These are phyloP conservation scores for Hordeum marinum DNA, from an alignment of 176 grass and related monocot species.

Conservation along the genomic window DNA sequence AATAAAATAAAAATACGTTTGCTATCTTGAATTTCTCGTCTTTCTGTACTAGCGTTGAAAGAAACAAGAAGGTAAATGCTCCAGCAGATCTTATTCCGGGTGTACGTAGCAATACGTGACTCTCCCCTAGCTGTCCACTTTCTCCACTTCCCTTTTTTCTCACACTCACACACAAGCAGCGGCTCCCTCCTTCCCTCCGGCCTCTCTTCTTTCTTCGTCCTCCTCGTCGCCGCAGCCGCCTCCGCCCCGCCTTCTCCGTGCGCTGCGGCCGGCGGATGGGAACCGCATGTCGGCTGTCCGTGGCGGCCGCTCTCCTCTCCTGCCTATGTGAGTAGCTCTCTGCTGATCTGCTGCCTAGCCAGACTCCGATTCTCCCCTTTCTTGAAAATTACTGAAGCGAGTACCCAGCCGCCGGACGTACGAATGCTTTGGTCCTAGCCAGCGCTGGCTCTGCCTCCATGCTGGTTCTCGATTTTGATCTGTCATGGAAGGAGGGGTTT, in stretches of 20 bases:
- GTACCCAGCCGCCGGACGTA: neutral
- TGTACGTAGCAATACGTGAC: neutral
- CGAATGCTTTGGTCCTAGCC: neutral
- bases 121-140: constrained; percentile 1
- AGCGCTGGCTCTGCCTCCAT: neutral
- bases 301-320: constrained; percentile 34
- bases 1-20: too few relatives aligned
- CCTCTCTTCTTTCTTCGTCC: neutral
- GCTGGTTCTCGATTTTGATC: constrained; percentile 17
- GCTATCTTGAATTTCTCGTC: neutral
- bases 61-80: neutral
- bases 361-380: neutral
- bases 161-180: too few relatives aligned
- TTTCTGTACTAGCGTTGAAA: neutral
- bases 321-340: constrained; percentile 31
- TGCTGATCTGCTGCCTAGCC: constrained; percentile 7
- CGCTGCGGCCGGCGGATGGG: constrained; percentile 19
- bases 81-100: neutral
- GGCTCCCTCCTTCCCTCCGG: neutral
- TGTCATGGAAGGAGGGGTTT: neutral
- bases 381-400: neutral
- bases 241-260: neutral
- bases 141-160: constrained; percentile 3
- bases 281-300: constrained; percentile 17
- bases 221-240: neutral